phyloP scores from a whole-genome alignment of 2,329 filamentous ascomycete genomes.

The Alternaria gansuensis region DNA sequence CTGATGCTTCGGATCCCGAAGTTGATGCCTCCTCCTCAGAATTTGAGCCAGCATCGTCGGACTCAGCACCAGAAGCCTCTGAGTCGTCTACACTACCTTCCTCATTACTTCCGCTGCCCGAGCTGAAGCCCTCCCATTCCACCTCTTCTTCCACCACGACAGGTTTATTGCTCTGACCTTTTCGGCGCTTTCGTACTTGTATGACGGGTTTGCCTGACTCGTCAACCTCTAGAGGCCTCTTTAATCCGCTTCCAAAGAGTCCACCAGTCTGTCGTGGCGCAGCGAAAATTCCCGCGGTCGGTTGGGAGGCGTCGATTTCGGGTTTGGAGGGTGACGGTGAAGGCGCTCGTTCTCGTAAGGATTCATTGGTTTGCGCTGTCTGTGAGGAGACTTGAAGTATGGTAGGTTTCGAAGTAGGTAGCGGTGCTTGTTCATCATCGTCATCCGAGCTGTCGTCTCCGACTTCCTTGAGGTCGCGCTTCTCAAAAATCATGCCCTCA shows the following conservation, averaged over 20 bases:
- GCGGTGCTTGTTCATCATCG: slow-evolving; percentile 18
- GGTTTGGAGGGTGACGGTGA: slow-evolving; percentile 30
- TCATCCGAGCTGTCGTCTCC: slow-evolving; percentile 44
- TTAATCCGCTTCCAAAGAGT: slow-evolving; percentile 77
- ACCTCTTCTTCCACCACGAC: slow-evolving; percentile 54
- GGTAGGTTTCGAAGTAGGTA: not conserved
- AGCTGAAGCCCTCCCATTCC: slow-evolving; percentile 70
- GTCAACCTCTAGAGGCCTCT: slow-evolving; percentile 83
- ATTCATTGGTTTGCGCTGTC: slow-evolving; percentile 5
- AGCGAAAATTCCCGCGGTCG: not conserved
- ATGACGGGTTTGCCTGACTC: slow-evolving; percentile 82
- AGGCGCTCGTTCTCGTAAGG: slow-evolving; percentile 26
- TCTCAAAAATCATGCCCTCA: slow-evolving; percentile 64
- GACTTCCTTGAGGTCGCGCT: slow-evolving; percentile 39
- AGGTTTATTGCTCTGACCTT: slow-evolving; percentile 56
- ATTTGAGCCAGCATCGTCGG: slow-evolving; percentile 18
- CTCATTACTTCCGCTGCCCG: slow-evolving; percentile 52
- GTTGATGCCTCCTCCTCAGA: slow-evolving; percentile 19
- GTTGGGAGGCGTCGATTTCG: slow-evolving; percentile 24
- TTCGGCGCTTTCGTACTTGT: slow-evolving; percentile 78
- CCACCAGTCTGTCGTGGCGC: slow-evolving; percentile 22
- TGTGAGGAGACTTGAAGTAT: slow-evolving; percentile 5
- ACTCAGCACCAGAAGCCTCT: slow-evolving; percentile 18
- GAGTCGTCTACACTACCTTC: slow-evolving; percentile 38
- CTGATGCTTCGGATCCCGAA: slow-evolving; percentile 31